phyloP scores from a whole-genome alignment of 768 basidiomycete species.

The Chalciporus piperatus region DNA sequence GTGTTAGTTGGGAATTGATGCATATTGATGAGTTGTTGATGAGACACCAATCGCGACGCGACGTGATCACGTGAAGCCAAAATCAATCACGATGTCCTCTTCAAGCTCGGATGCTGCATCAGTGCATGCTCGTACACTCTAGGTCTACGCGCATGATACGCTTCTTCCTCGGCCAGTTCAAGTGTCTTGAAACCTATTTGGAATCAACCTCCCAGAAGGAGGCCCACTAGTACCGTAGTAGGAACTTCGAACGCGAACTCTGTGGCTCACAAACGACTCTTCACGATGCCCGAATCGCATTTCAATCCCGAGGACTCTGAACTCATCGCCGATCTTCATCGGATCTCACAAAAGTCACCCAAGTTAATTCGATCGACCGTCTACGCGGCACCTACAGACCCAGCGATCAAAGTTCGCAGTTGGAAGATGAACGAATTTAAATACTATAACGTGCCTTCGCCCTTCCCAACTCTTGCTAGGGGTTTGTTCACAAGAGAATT shows the following conservation, averaged over 20 bases:
- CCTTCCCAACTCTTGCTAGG: slow-evolving; percentile 92
- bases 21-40: background rate
- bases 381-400: slow-evolving; percentile 58
- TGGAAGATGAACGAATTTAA: slow-evolving; percentile 99
- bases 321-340: slow-evolving; percentile 54
- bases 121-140: too few species aligned
- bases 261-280: background rate
- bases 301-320: slow-evolving; percentile 48
- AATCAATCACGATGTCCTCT: slow-evolving; percentile 13
- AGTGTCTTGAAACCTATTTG: too few species aligned
- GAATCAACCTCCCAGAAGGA: too few species aligned
- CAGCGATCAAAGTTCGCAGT: slow-evolving; percentile 58
- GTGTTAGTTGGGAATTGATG: background rate
- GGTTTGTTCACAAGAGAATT: slow-evolving; percentile 77
- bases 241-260: too few species aligned
- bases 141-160: too few species aligned
- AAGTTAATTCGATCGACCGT: slow-evolving; percentile 63
- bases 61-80: slow-evolving; percentile 22
- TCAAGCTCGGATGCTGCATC: too few species aligned
- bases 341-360: slow-evolving; percentile 50
- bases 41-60: slow-evolving; percentile 12
- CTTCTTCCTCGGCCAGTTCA: too few species aligned
- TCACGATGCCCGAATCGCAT: slow-evolving; percentile 20
- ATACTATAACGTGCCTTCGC: slow-evolving; percentile 84
- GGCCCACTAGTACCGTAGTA: too few species aligned